These are phyloP conservation scores for Eucalyptus brandiana DNA, from an alignment of 345 rosid species.

Conservation along the genomic window DNA sequence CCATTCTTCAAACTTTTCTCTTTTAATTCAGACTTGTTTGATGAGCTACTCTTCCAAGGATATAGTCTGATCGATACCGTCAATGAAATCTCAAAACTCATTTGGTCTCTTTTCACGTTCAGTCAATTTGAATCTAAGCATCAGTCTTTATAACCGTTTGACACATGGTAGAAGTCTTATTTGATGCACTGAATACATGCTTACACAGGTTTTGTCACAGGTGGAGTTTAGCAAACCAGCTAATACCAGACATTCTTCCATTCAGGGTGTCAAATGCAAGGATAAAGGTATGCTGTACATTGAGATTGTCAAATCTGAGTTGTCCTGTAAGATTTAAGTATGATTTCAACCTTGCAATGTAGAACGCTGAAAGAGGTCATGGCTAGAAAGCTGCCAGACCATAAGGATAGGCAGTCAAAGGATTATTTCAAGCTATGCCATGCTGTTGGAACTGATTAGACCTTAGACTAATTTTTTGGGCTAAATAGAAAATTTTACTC, in stretches of 20 bases:
- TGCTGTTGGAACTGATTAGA: neutral
- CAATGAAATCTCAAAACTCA: neutral
- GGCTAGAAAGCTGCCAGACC: neutral
- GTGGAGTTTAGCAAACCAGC: neutral
- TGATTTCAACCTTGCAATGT: neutral
- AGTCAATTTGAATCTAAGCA: neutral
- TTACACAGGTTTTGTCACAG: neutral
- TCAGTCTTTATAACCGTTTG: neutral
- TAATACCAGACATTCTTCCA: too few species aligned
- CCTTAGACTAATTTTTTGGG: neutral
- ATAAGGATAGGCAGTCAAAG: neutral
- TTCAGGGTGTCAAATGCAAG: too few species aligned
- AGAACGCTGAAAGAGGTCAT: neutral
- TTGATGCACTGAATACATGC: neutral
- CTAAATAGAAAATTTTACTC: too few species aligned
- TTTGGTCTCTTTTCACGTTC: neutral
- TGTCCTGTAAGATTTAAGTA: neutral
- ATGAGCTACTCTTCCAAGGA: neutral
- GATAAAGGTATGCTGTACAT: neutral
- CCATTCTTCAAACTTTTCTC: neutral
- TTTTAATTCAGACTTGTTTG: neutral
- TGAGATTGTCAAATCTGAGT: neutral
- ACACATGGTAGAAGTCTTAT: neutral
- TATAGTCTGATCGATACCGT: neutral
- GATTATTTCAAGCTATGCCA: neutral